Evolutionary conservation across 768 basidiomycete species (phyloP), one percentile per base, ranked within the genome.

Genomic region (Chalciporus pseudorubinellus): DNA sequence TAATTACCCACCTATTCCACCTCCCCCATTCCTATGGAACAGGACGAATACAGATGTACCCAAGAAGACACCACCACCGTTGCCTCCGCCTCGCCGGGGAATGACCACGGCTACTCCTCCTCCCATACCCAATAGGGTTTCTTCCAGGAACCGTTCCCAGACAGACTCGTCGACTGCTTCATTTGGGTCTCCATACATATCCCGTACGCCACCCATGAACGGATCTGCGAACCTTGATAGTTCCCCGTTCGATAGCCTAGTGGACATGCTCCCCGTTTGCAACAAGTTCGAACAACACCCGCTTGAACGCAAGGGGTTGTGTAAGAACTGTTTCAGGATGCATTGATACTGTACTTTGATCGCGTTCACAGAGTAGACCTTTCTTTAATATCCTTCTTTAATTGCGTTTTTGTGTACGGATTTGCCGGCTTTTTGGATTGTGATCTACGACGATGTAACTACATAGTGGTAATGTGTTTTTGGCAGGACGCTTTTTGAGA

Each of bases 211-310:
- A 44, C 72, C 76, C 28, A 49, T 64, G 16, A 72, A 66, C 46
- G 64, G 65, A 46, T 28, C 43, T 29, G 63, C 68, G 48, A 64
- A 62, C 14, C 72, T 77, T 50, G 76, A 81, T 51, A 67, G 71
- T 31, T 85, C 84, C 42, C 84, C 86, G 20, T 88, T 88, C 53
- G 84, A 87, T 58, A 86, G 83, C 59, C 72, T 77, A 34, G 70
- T 72, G 26, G 83, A 87, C 55, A 64, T 79, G 34, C 67, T 70
- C 20, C 58, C 56, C 19, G 71, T 68, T 10, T 85, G 87, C 59
- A 63, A 55, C 20, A 72, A 76, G 41, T 86, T 87, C 67, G 79
- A 78, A 60, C 84, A 87, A 69, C 82, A 83, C 62, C 81, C 81
- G 39, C 83, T 83, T 71, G 83, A 87, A 69, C 72, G 75, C 41